Conservation (phyloP, 2,329 filamentous ascomycete species). For the Xylaria sp. region DNA sequence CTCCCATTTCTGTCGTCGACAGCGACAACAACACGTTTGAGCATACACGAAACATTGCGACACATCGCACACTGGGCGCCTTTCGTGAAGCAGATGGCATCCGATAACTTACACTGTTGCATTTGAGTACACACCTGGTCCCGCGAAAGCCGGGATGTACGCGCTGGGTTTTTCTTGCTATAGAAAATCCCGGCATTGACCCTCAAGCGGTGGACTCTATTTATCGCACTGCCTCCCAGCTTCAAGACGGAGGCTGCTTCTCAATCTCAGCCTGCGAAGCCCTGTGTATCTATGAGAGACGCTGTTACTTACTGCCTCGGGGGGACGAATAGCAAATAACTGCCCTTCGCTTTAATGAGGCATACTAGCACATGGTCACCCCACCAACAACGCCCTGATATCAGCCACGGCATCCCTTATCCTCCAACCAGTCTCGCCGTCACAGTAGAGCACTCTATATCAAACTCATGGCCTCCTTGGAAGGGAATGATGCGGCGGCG, state of each 20-base stretch:
- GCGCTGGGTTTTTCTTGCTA: background rate
- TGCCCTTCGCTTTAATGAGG: background rate
- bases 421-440: background rate
- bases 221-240: constrained; percentile 1
- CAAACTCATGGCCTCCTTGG: constrained; percentile 11
- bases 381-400: background rate
- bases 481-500: background rate
- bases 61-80: background rate
- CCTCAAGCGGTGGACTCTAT: background rate
- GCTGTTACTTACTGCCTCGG: background rate
- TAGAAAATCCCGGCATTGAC: background rate
- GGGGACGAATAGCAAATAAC: background rate
- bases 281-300: background rate
- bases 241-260: background rate
- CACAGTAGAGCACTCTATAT: background rate
- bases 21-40: constrained; percentile 3
- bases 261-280: background rate
- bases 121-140: background rate
- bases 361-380: background rate
- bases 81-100: background rate
- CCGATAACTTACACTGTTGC: background rate
- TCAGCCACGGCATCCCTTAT: background rate
- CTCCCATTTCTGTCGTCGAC: background rate
- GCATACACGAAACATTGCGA: background rate
- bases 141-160: background rate